Evolutionary conservation across 2,329 filamentous ascomycete species (phyloP), one percentile per base, ranked within the genome.

Genomic region (Ascochyta rabiei): DNA sequence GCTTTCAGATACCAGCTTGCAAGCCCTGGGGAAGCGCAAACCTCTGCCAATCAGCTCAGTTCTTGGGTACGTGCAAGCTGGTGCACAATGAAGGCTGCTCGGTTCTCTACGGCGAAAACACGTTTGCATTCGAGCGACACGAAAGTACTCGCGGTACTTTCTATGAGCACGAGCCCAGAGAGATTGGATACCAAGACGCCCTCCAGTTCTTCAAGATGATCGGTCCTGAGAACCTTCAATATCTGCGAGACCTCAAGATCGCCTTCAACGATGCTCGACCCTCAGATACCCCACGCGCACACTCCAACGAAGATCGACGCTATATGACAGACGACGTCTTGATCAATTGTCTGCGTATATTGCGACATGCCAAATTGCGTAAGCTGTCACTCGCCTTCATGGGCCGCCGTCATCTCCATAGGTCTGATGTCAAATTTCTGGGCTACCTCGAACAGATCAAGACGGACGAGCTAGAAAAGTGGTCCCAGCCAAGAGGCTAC

Each of bases 91-190:
- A 82, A 71, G 80, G 72, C 19, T 74, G 77, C 37, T 76, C 70
- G 26, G 73, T 83, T 33, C 70, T 83, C 0, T 83, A 83, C 57
- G 74, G 77, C n/a, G 76, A 80, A 57, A 82, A 82, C 59, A 69
- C 65, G 2, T 83, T 82, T 66, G 57, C 70, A 34, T 79, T 83
- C 56, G 68, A 72, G 35, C 75, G 76, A 33, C 75, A 72, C 49
- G 60, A 57, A 40, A 57, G 59, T n/a, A 72, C 63, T 3, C 75
- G 78, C 37, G 73, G 61, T 53, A 72, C 60, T 31, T 81, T 75
- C 70, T 80, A 75, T 70, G 72, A 73, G 31, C 59, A 67, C 2
- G 63, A 73, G 16, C 77, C 74, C 53, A 77, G 74, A 51, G 80
- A 81, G 61, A 73, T 82, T 31, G 81, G 79, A 35, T 82, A 79